These are phyloP conservation scores for Tulasnella sp. DNA, from an alignment of 768 basidiomycete genomes.

Conservation along the genomic window DNA sequence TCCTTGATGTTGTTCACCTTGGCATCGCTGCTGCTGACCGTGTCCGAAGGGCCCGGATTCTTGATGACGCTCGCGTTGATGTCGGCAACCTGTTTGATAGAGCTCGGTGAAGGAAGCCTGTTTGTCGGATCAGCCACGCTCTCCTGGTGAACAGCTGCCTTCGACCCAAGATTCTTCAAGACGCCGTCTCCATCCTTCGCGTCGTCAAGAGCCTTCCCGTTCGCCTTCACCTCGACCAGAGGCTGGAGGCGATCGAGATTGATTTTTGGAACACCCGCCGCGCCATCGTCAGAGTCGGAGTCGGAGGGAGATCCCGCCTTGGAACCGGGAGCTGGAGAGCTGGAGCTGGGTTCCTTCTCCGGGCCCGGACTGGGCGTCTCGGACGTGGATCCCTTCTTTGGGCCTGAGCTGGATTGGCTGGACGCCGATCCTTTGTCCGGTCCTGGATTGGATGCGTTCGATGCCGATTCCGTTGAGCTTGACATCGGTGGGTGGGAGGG, in stretches of 20 bases:
- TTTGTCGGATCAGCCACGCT: not conserved
- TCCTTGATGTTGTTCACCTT: not conserved
- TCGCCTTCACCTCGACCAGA: not conserved
- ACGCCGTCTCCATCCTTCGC: not conserved
- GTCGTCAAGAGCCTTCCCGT: not conserved
- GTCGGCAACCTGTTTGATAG: not conserved
- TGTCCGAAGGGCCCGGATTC: not conserved
- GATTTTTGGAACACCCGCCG: not conserved
- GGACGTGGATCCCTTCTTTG: not conserved
- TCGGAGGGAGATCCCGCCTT: not conserved
- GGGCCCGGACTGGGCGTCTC: no score
- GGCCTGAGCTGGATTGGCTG: not conserved
- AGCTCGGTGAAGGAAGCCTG: not conserved
- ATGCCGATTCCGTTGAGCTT: no score
- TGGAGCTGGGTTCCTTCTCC: no score
- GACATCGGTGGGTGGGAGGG: no score
- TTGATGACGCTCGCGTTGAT: not conserved
- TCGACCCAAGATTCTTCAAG: not conserved
- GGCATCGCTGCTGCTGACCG: not conserved
- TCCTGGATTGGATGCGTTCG: no score
- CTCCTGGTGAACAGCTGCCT: not conserved
- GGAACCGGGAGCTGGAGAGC: no score
- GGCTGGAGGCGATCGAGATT: not conserved
- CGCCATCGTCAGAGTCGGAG: not conserved
- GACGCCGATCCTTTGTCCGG: no score